These are phyloP conservation scores for Populus pruinosa DNA, from an alignment of 345 rosid genomes.

Conservation along the genomic window DNA sequence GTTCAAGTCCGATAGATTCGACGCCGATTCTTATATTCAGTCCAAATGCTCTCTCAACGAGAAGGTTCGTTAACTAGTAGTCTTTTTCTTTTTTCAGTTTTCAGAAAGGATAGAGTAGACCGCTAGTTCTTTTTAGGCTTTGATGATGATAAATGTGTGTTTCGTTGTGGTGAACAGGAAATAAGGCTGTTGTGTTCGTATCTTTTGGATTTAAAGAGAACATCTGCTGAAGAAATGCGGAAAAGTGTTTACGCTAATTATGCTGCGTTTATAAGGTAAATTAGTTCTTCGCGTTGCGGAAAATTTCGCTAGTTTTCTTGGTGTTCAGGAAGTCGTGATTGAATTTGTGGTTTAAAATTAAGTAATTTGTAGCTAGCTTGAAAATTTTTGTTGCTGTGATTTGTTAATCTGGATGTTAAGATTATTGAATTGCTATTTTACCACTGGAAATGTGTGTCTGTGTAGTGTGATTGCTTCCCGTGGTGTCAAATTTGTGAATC, in stretches of 20 bases:
- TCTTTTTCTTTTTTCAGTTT: background rate
- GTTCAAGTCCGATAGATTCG: slow-evolving; percentile 91
- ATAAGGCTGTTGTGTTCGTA: slow-evolving; percentile 71
- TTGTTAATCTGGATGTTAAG: background rate
- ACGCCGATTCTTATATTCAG: slow-evolving; percentile 87
- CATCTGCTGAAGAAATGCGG: slow-evolving; percentile 98
- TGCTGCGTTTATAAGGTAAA: slow-evolving; percentile 90
- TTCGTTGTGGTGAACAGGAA: slow-evolving; percentile 51
- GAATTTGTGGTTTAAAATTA: background rate
- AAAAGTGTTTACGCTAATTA: slow-evolving; percentile 96
- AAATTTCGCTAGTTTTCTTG: background rate
- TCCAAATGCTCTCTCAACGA: slow-evolving; percentile 95
- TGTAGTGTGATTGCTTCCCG: background rate
- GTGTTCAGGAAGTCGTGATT: background rate
- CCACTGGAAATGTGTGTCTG: background rate
- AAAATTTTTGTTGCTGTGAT: background rate
- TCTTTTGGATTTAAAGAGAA: slow-evolving; percentile 91
- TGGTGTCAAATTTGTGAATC: background rate
- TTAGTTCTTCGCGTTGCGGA: background rate
- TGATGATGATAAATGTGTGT: background rate
- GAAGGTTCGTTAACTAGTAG: slow-evolving; percentile 45
- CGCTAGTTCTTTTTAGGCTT: background rate
- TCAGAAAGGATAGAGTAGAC: background rate
- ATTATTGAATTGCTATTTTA: background rate
- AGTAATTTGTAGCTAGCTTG: background rate